Evolutionary conservation across 441 rosid species (phyloP), one percentile per base, ranked within the genome.

Genomic region (Erodium texanum): DNA sequence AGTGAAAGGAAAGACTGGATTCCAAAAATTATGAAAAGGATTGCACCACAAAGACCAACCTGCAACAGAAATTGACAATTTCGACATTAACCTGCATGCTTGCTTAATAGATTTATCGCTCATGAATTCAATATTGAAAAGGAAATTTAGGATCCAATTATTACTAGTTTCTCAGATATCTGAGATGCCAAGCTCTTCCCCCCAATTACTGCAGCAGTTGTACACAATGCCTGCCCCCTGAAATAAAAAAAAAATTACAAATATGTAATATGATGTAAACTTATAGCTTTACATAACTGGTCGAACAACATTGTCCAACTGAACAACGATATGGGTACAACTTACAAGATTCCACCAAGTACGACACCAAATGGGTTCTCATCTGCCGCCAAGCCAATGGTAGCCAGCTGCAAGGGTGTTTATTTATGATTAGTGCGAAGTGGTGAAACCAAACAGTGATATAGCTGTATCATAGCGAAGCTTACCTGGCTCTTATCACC

Each of bases 401-500:
- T 93, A 70, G 98, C 98, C 71, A 93, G 80, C 98, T 90, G 87
- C 70, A 52, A 75, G 62, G 74, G 66, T 20, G 4, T 27, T 27
- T 27, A 73, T 58, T 43, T 24, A 72, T 38, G 0, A 45, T 74
- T 36, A 50, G 66, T 64, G 22, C 67, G 72, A 66, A 50, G 70
- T 18, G 62, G 68, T 65, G 64, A 68, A 23, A 19, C 75, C 10
- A 24, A 62, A 63, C 52, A 67, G 20, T 11, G 43, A 62, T 58
- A n/a, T 18, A 48, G 18, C 22, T 43, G 19, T 45, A 45, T 14
- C 54, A 56, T 12, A 15, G 1, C 20, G 48, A 48, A 50, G 41
- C 74, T 73, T 74, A 89, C 96, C 96, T 90, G 98, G 80, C 98
- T 93, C 86, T 85, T 93, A 83, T 93, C 98, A 66, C 98, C 97